Evolutionary conservation across 2,329 filamentous ascomycete genomes (phyloP).

Genomic region (Tolypocladium cylindrosporum): DNA sequence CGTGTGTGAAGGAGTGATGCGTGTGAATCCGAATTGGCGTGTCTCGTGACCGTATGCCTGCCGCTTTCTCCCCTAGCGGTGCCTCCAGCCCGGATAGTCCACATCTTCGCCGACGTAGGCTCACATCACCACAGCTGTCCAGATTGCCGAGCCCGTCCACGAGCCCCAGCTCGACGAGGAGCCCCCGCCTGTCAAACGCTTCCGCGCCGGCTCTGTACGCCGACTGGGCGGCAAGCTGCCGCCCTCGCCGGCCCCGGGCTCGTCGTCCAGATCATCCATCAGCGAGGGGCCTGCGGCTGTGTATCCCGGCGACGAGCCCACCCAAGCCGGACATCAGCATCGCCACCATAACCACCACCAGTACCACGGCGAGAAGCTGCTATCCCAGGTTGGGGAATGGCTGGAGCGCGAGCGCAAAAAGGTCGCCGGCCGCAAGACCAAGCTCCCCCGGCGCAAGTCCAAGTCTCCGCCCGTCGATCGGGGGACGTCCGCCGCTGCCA

Average conservation of each 20-base stretch:
- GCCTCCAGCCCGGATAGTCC: background rate
- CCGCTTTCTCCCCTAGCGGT: too few species aligned
- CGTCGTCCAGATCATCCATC: slow-evolving; percentile 36
- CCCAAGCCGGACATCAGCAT: slow-evolving; percentile 10
- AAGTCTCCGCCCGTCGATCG: slow-evolving; percentile 22
- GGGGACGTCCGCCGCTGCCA: slow-evolving; percentile 8
- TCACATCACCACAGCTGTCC: slow-evolving; percentile 33
- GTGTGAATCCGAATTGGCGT: background rate
- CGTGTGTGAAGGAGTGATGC: background rate
- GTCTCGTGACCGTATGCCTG: background rate
- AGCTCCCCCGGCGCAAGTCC: slow-evolving; percentile 13
- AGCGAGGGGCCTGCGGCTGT: slow-evolving; percentile 18
- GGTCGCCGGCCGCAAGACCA: slow-evolving; percentile 24
- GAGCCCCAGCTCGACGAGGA: slow-evolving; percentile 23
- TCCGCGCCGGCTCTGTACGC: slow-evolving; percentile 20
- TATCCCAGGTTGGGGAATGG: slow-evolving; percentile 75
- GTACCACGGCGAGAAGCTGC: slow-evolving; percentile 44
- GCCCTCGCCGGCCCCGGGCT: slow-evolving; percentile 16
- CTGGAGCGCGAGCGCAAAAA: slow-evolving; percentile 66
- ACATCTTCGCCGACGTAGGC: slow-evolving; percentile 5
- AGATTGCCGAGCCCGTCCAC: slow-evolving; percentile 43
- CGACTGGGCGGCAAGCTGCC: slow-evolving; percentile 22
- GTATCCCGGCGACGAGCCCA: slow-evolving; percentile 17
- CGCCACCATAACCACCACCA: slow-evolving; percentile 22
- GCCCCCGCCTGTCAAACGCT: slow-evolving; percentile 17